These are phyloP conservation scores for Wickerhamomyces sp. DNA, from an alignment of 1,139 yeast genomes.

Conservation along the genomic window DNA sequence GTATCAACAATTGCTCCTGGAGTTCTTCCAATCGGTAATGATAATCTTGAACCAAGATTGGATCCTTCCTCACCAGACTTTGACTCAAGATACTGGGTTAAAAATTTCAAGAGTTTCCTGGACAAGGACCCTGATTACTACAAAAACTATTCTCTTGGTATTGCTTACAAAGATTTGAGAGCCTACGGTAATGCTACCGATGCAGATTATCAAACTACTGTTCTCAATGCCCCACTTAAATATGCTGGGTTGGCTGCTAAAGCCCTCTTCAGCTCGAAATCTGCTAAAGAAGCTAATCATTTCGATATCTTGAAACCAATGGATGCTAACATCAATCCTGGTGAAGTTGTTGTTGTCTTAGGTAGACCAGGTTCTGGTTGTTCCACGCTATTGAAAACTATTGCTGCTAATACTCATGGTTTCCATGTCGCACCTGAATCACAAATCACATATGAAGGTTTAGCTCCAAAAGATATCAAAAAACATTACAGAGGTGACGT, in stretches of 20 bases:
- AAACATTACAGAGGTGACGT: constrained; percentile 63
- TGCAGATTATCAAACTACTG: constrained; percentile 75
- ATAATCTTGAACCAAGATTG: constrained; percentile 38
- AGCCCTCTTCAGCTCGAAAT: constrained; percentile 23
- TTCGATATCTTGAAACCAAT: constrained; percentile 58
- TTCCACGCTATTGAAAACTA: constrained; percentile 67
- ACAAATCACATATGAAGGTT: constrained; percentile 43
- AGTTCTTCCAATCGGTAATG: constrained; percentile 26
- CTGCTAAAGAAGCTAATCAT: constrained; percentile 24
- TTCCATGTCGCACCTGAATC: constrained; percentile 54
- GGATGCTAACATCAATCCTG: constrained; percentile 65
- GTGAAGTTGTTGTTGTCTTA: constrained; percentile 69
- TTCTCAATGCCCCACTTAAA: constrained; percentile 43
- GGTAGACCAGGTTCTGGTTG: constrained; percentile 90
- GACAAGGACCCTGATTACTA: constrained; percentile 59
- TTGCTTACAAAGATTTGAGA: constrained; percentile 61
- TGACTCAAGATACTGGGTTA: constrained; percentile 65
- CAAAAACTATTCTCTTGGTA: constrained; percentile 60
- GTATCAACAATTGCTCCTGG: constrained; percentile 23
- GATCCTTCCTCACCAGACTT: constrained; percentile 57
- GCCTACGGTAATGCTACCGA: constrained; percentile 77
- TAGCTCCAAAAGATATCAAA: constrained; percentile 42
- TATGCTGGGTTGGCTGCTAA: constrained; percentile 5
- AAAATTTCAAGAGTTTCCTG: constrained; percentile 54
- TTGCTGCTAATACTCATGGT: constrained; percentile 69